A percentile compares a stretch with the other conserved stretches of the same genome.
These are phyloP conservation scores for Diplodia corticola DNA, from an alignment of 2,329 filamentous ascomycete genomes.

Conservation along the genomic window DNA sequence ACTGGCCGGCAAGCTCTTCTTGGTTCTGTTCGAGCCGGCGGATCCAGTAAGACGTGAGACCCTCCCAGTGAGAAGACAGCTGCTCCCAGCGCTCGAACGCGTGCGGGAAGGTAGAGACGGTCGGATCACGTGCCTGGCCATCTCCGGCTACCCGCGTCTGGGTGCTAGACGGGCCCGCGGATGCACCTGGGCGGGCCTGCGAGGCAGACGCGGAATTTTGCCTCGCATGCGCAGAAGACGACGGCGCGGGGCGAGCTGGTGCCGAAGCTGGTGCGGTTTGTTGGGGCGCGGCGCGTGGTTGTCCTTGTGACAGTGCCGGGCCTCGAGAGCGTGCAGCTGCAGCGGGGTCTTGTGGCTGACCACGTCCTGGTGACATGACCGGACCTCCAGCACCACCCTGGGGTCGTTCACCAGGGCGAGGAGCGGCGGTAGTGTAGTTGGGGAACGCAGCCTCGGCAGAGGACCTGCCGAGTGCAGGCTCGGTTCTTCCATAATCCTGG, in stretches of 20 bases:
- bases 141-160: conserved; percentile 31
- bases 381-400: conserved; percentile 8
- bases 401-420: background rate
- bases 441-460: conserved; percentile 9
- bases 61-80: conserved; percentile 96
- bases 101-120: conserved; percentile 77
- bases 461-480: conserved; percentile 10
- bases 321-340: conserved; percentile 14
- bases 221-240: conserved; percentile 31
- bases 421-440: conserved; percentile 6
- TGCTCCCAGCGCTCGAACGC: conserved; percentile 98
- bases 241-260: background rate
- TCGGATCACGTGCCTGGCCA: conserved; percentile 37
- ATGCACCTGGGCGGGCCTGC: conserved; percentile 35
- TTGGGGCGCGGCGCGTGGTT: conserved; percentile 34
- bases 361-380: conserved; percentile 9
- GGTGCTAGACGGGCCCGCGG: conserved; percentile 26
- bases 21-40: conserved; percentile 87
- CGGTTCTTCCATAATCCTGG: conserved; percentile 2
- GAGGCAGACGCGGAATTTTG: conserved; percentile 35
- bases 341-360: conserved; percentile 7
- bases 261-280: conserved; percentile 30
- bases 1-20: conserved; percentile 77
- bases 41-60: conserved; percentile 96
- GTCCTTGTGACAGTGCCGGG: conserved; percentile 35